Evolutionary conservation across 2,329 filamentous ascomycete genomes (phyloP).

Genomic region (Colletotrichum costaricense): DNA sequence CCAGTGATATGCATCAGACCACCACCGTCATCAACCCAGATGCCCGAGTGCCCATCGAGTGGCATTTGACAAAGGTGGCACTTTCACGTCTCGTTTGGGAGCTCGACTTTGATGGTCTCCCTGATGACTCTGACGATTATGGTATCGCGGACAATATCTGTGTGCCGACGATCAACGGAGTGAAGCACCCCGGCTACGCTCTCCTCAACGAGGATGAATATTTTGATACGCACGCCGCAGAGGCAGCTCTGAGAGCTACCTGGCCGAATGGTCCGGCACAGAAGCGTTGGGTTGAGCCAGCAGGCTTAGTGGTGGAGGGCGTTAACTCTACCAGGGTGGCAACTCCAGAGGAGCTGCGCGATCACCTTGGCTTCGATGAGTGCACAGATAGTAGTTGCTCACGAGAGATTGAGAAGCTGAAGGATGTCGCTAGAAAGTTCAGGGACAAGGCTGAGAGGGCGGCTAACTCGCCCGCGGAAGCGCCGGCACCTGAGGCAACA

Average conservation of each 20-base stretch:
- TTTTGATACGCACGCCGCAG: background rate
- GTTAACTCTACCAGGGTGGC: constrained; percentile 1
- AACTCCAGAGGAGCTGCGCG: constrained; percentile 1
- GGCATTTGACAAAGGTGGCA: constrained; percentile 2
- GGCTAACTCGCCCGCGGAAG: background rate
- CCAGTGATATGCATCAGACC: background rate
- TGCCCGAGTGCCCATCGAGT: background rate
- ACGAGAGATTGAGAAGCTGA: constrained; percentile 11
- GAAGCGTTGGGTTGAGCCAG: constrained; percentile 4
- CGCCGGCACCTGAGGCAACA: background rate
- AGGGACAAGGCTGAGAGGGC: background rate
- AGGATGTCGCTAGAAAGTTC: constrained; percentile 6
- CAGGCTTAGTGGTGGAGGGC: background rate
- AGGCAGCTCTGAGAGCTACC: background rate
- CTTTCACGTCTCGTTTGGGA: constrained; percentile 3
- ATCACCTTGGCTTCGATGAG: constrained; percentile 6
- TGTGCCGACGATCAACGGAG: background rate
- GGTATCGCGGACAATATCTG: constrained; percentile 3
- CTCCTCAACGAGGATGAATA: background rate
- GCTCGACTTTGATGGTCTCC: background rate
- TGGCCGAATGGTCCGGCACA: background rate
- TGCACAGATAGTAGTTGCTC: background rate
- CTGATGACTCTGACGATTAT: background rate
- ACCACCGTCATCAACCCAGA: background rate
- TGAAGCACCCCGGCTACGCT: background rate